A percentile compares a stretch with the other conserved stretches of the same genome.
phyloP scores from a whole-genome alignment of 345 rosid species.

The Raphanus sativus region DNA sequence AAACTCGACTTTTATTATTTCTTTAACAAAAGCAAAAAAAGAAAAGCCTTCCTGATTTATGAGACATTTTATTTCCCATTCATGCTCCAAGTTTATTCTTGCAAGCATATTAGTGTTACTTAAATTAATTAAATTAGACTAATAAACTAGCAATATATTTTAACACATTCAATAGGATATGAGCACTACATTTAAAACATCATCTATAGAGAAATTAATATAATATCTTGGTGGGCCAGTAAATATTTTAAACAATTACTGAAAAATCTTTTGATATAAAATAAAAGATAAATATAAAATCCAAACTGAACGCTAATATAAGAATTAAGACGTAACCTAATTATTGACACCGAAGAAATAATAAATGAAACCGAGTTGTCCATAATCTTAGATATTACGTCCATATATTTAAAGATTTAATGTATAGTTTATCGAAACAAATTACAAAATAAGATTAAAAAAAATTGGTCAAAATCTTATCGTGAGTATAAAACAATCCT shows the following conservation, averaged over 20 bases:
- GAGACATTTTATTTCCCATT: not conserved
- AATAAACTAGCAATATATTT: not conserved
- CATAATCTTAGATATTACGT: not conserved
- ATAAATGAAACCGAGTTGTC: not conserved
- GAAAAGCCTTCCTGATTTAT: not conserved
- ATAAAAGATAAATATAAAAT: not conserved
- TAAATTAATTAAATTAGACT: not conserved
- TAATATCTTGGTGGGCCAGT: conserved; percentile 9
- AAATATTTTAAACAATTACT: not conserved
- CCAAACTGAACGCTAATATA: not conserved
- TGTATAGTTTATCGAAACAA: not conserved
- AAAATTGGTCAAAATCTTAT: not conserved
- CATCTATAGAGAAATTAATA: not conserved
- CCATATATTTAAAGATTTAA: not conserved
- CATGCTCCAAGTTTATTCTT: not conserved
- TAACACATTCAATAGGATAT: not conserved
- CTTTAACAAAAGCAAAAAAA: not conserved
- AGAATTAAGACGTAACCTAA: not conserved
- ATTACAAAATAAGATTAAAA: not conserved
- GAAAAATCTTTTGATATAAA: not conserved
- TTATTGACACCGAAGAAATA: not conserved
- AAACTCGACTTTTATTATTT: conserved; percentile 15
- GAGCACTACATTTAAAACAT: conserved; percentile 12
- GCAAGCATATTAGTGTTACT: not conserved
- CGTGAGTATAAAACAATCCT: not conserved